A percentile compares a stretch with the other conserved stretches of the same genome.
These are phyloP conservation scores for Hirschfeldia incana DNA, from an alignment of 345 rosid genomes.

Conservation along the genomic window DNA sequence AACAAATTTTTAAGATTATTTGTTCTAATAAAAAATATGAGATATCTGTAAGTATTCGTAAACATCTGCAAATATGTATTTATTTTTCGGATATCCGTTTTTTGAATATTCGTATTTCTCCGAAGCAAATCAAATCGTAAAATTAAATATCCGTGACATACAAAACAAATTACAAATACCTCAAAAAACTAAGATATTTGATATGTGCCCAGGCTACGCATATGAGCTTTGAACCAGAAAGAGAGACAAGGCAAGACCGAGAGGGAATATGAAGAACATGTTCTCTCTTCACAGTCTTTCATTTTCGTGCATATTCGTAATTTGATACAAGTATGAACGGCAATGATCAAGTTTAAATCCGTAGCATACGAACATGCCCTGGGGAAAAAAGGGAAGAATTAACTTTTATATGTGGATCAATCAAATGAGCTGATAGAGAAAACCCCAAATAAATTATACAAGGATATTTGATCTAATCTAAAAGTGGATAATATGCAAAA, in stretches of 20 bases:
- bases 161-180: no score
- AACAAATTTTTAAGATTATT: no score
- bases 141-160: no score
- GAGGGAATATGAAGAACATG: neutral
- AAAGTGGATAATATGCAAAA: slow-evolving; percentile 18
- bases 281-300: neutral
- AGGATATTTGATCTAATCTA: slow-evolving; percentile 27
- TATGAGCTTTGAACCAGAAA: neutral
- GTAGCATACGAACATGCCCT: slow-evolving; percentile 16
- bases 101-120: no score
- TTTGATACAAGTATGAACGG: neutral
- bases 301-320: neutral
- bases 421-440: slow-evolving; percentile 11
- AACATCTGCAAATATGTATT: no score
- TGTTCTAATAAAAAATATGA: no score
- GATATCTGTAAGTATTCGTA: no score
- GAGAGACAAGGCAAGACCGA: slow-evolving; percentile 7
- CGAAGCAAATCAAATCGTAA: no score
- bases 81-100: no score
- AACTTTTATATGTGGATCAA: slow-evolving; percentile 9
- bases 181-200: neutral
- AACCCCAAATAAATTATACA: slow-evolving; percentile 2
- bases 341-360: neutral
- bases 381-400: slow-evolving; percentile 19
- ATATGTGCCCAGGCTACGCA: neutral